phyloP scores from a whole-genome alignment of 495 filamentous ascomycete genomes.

The Pyrenopolyporus hunteri region DNA sequence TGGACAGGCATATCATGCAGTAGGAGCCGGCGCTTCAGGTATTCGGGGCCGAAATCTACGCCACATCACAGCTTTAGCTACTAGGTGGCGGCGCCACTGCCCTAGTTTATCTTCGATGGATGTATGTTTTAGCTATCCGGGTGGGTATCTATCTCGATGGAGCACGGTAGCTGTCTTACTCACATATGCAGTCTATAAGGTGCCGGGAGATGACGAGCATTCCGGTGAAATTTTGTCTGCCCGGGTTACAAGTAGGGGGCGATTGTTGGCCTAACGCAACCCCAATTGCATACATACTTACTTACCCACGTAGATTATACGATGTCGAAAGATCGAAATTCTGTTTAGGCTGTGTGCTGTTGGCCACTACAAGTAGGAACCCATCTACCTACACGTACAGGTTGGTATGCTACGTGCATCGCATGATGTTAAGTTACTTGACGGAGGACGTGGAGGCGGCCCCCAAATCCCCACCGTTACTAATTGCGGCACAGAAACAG shows the following conservation, averaged over 20 bases:
- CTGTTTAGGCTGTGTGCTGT: no score
- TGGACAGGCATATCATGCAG: not conserved
- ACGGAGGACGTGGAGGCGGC: no score
- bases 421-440: no score
- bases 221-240: not conserved
- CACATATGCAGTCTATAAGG: constrained; percentile 16
- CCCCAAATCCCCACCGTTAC: no score
- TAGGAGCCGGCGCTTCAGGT: not conserved
- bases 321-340: no score
- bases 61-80: constrained; percentile 4
- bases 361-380: no score
- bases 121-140: no score
- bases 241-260: not conserved
- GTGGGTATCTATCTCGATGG: constrained; percentile 1
- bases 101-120: not conserved
- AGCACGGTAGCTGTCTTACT: constrained; percentile 29
- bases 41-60: constrained; percentile 30
- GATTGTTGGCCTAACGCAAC: not conserved
- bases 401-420: no score
- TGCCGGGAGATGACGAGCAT: not conserved
- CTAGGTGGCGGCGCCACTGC: constrained; percentile 7
- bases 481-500: no score
- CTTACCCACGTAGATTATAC: not conserved
- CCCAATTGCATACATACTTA: not conserved
- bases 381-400: no score